These are phyloP conservation scores for Wallacemonas collosoma DNA, from an alignment of 208 protist species.

Conservation along the genomic window DNA sequence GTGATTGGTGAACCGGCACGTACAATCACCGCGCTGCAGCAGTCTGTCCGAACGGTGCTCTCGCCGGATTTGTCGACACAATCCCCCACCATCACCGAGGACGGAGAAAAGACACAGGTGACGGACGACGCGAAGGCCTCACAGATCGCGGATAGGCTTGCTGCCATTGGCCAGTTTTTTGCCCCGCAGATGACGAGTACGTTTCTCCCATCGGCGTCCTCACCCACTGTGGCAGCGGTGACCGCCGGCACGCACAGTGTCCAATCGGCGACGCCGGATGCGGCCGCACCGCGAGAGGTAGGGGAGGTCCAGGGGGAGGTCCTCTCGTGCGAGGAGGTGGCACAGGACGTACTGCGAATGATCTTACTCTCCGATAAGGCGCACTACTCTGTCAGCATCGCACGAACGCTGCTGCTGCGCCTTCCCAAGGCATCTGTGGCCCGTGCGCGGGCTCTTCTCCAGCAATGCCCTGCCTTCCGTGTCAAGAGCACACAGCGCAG, in stretches of 20 bases:
- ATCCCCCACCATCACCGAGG: not conserved
- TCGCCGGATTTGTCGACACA: not conserved
- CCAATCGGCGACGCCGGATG: too few species aligned
- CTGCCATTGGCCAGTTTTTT: not conserved
- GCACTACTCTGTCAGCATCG: slow-evolving; percentile 66
- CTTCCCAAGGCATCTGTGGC: slow-evolving; percentile 33
- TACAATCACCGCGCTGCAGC: not conserved
- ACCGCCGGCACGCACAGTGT: too few species aligned
- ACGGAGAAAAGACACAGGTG: not conserved
- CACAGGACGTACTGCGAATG: slow-evolving; percentile 70
- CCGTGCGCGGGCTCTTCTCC: slow-evolving; percentile 39
- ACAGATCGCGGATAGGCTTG: not conserved
- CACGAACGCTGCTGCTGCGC: slow-evolving; percentile 42
- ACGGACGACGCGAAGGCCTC: not conserved
- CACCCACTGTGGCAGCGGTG: too few species aligned
- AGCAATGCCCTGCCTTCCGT: slow-evolving; percentile 47
- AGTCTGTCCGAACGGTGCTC: not conserved
- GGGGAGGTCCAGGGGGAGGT: not conserved
- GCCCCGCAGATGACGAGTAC: not conserved
- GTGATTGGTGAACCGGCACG: not conserved
- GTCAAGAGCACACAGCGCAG: slow-evolving; percentile 12
- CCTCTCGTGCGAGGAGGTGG: slow-evolving; percentile 26
- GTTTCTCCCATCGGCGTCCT: not conserved
- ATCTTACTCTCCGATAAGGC: slow-evolving; percentile 78
- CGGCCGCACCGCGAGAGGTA: too few species aligned